Conservation (phyloP, 78 protist genomes). For the Dictyostelium brefeldianum region DNA sequence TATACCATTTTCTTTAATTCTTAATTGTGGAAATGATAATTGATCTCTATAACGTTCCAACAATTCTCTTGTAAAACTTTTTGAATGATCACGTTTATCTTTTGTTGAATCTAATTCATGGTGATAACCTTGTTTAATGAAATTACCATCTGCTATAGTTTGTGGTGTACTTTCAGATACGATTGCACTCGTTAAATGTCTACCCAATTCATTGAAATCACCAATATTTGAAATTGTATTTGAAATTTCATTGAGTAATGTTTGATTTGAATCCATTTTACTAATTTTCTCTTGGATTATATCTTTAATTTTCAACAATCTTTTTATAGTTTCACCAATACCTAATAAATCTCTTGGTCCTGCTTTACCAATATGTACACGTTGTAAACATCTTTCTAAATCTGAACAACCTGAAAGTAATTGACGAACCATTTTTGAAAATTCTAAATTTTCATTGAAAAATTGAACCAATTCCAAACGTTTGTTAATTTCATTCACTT, state of each 20-base stretch:
- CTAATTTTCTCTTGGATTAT: neutral
- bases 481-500: slow-evolving; percentile 26
- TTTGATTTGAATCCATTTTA: too few species aligned
- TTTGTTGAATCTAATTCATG: slow-evolving; percentile 15
- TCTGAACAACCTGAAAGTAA: slow-evolving; percentile 32
- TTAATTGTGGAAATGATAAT: slow-evolving; percentile 9
- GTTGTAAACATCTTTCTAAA: slow-evolving; percentile 75
- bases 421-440: slow-evolving; percentile 16
- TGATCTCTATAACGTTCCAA: neutral
- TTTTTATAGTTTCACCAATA: slow-evolving; percentile 37
- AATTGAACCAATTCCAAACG: slow-evolving; percentile 49
- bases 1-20: slow-evolving; percentile 37
- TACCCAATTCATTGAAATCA: too few species aligned
- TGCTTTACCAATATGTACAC: slow-evolving; percentile 46
- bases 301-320: neutral
- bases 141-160: slow-evolving; percentile 28
- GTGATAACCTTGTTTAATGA: slow-evolving; percentile 30
- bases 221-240: too few species aligned
- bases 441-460: neutral
- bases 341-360: slow-evolving; percentile 66
- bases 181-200: slow-evolving; percentile 30
- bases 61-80: neutral
- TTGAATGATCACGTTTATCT: neutral
- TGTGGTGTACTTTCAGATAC: slow-evolving; percentile 49
- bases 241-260: too few species aligned